Base-by-base conservation (phyloP, 768 basidiomycete species). In the Chalciporus chontae region DNA sequence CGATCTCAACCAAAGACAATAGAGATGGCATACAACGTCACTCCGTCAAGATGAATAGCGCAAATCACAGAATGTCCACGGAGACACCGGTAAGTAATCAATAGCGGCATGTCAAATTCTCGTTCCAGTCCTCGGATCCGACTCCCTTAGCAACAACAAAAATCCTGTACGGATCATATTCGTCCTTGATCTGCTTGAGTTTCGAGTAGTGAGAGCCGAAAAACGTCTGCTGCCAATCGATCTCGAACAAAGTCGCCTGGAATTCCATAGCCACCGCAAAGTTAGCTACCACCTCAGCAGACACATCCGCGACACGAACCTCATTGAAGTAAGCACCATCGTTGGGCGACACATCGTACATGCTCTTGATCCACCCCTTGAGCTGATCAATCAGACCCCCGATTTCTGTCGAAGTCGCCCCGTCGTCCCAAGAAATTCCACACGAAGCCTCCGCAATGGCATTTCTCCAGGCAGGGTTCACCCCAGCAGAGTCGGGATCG, bases 61-160 rank as follows among this genome's bases (percentile, higher is more conserved):
- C 10, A 31, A 31, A 9, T 9, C 29, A 31, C 9, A 31, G 29
- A 31, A 31, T 6, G 26, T 6, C 5, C 26, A 26, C 26, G 26
- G 7, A 26, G 31, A 31, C 31, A 31, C 8, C 10, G 31, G 31
- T 11, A 31, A n/a, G 7, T 36, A 36, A 36, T 36, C n/a, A 36
- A 36, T 43, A 51, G 8, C 54, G 61, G 51, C 65, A 68, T 4
- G 54, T 58, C 36, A 68, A 46, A 3, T 42, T 47, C 5, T 47
- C 43, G 54, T 77, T 76, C 77, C 77, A 80, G 2, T 75, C 69
- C 17, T 80, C 77, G 3, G 76, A 76, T 0, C 76, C 78, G 1
- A 81, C 76, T 1, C 78, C 80, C 19, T 67, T 60, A 0, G 60
- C 50, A 15, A 79, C 74, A 5, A 79, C 59, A 56, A 80, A 81